phyloP scores from a whole-genome alignment of 2,329 filamentous ascomycete genomes.

The Diaporthe helianthi region DNA sequence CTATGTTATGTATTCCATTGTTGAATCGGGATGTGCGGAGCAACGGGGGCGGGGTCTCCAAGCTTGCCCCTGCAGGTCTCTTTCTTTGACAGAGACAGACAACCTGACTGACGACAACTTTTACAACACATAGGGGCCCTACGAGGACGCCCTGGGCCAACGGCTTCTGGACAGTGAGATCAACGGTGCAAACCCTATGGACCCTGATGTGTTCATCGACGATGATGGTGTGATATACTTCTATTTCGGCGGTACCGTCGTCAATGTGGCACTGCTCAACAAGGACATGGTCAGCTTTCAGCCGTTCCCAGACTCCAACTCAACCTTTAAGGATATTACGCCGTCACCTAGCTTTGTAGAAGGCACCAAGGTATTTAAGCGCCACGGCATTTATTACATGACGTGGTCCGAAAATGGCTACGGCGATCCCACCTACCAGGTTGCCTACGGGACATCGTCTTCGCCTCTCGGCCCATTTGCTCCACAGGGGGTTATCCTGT shows the following conservation, averaged over 20 bases:
- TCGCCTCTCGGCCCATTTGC: slow-evolving; percentile 27
- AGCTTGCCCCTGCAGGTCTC: neutral
- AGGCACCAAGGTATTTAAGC: slow-evolving; percentile 30
- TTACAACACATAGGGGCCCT: slow-evolving; percentile 43
- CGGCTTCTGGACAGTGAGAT: slow-evolving; percentile 51
- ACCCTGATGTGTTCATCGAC: slow-evolving; percentile 52
- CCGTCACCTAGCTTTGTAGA: slow-evolving; percentile 23
- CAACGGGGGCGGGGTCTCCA: neutral
- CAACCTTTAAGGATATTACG: slow-evolving; percentile 22
- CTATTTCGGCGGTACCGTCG: slow-evolving; percentile 26
- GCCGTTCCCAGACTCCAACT: slow-evolving; percentile 6
- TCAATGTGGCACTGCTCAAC: slow-evolving; percentile 27
- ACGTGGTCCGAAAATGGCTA: slow-evolving; percentile 34
- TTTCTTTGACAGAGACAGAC: neutral
- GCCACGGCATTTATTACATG: slow-evolving; percentile 29
- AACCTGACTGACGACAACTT: neutral
- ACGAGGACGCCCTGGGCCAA: slow-evolving; percentile 48
- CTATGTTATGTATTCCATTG: neutral
- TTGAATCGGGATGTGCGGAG: neutral
- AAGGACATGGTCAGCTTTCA: slow-evolving; percentile 29
- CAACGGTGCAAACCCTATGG: slow-evolving; percentile 55
- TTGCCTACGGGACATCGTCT: slow-evolving; percentile 28
- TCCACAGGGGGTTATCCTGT: slow-evolving; percentile 6
- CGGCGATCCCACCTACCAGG: slow-evolving; percentile 30
- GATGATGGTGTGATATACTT: slow-evolving; percentile 48